Evolutionary conservation across 78 protist species (phyloP), one percentile per base, ranked within the genome.

Genomic region (Dictyostelium purpureum): DNA sequence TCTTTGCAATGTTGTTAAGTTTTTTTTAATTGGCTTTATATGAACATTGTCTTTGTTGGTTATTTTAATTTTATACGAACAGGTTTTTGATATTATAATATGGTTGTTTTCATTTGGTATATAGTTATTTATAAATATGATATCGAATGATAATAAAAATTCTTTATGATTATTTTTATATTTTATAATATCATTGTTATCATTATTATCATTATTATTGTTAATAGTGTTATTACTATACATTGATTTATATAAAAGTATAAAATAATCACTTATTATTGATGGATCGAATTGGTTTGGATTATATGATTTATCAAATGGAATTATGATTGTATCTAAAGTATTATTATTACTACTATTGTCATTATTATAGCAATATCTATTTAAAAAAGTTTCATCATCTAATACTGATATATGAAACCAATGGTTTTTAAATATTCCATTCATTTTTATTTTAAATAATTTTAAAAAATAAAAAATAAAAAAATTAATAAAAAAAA

Each of bases 1-100:
- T 49, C 90, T 51, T 40, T 83, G 66, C 31, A 83, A 83, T 26
- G 12, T 33, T 51, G 81, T 75, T 18, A 43, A n/a, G 16, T 75
- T 35, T 21, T 52, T 75, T 51, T 33, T 47, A 75, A 75, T 51
- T 11, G 66, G 43, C 52, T 75, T 47, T 21, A 47, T 33, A 51
- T 75, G 81, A n/a, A 75, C 47, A 4, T 24, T 14, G 35, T 75
- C 81, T 12, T 52, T 14, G 6, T 51, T 21, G 2, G 12, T 14
- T 51, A 75, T 18, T 51, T 35, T 38, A 35, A 75, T 33, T n/a
- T 51, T 28, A 18, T 75, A 33, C 33, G 81, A 21, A 21, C 26
- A n/a, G 16, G 28, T 28, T 2, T 28, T 51, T 28, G 81, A 75
- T 31, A 75, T 75, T 28, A 33, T 51, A 33, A 6, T 21, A 14